Percentiles rank a stretch among this genome's conserved stretches.
Conservation (phyloP, 345 rosid genomes). For the Excoecaria cochinchinensis region DNA sequence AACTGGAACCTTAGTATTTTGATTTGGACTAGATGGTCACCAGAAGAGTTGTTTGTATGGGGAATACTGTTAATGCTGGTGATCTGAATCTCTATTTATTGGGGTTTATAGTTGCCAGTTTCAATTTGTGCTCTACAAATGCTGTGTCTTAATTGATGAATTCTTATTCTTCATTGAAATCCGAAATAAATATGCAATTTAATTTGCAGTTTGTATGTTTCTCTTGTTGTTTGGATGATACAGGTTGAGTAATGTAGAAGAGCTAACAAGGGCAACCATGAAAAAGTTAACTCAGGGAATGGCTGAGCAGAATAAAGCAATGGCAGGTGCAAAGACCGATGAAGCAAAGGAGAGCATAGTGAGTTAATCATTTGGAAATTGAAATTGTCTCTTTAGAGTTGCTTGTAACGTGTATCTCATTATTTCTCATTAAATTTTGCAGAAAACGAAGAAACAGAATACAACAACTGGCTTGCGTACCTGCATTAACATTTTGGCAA, state of each 20-base stretch:
- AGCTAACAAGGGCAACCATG: slow-evolving; percentile 84
- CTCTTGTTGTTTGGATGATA: slow-evolving; percentile 12
- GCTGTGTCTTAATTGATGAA: too few species aligned
- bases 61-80: neutral
- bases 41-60: neutral
- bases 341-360: slow-evolving; percentile 84
- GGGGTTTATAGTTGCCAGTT: neutral
- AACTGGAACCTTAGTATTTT: neutral
- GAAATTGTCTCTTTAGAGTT: neutral
- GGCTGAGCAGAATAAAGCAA: slow-evolving; percentile 91
- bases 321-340: slow-evolving; percentile 94
- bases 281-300: slow-evolving; percentile 90
- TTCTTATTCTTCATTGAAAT: too few species aligned
- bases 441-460: slow-evolving; percentile 91
- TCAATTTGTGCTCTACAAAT: neutral
- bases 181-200: neutral
- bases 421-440: slow-evolving; percentile 14
- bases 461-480: slow-evolving; percentile 85
- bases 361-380: slow-evolving; percentile 33
- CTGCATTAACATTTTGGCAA: slow-evolving; percentile 89
- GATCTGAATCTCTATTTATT: neutral
- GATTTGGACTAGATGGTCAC: neutral
- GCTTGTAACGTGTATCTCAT: slow-evolving; percentile 8
- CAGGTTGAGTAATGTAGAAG: slow-evolving; percentile 83
- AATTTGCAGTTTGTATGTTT: neutral